These are phyloP conservation scores for Sergeia podlipaevii DNA, from an alignment of 208 protist genomes.

Conservation along the genomic window DNA sequence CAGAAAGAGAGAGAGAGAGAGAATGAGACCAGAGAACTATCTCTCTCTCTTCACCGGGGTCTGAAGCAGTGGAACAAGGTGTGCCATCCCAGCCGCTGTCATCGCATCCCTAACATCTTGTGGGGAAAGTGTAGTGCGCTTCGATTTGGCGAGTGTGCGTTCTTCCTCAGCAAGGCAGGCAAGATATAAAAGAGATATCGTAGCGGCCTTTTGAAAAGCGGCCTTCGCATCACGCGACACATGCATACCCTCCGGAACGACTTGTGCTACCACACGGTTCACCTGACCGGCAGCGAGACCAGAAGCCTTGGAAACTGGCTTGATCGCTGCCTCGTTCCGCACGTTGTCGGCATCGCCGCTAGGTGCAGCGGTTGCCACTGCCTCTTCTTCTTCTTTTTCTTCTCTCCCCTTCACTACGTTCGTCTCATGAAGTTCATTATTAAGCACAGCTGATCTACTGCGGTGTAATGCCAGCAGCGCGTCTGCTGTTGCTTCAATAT, in stretches of 20 bases:
- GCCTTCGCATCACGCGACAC: conserved; percentile 60
- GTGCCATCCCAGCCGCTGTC: conserved; percentile 63
- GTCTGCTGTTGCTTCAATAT: too few relatives aligned
- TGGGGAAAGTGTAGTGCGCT: conserved; percentile 54
- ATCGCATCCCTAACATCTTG: conserved; percentile 65
- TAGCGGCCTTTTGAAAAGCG: conserved; percentile 76
- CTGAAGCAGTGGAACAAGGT: conserved; percentile 54
- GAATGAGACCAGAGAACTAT: too few relatives aligned
- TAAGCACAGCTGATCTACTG: too few relatives aligned
- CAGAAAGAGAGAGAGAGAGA: too few relatives aligned
- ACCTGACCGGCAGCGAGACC: conserved; percentile 77
- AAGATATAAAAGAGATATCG: conserved; percentile 64
- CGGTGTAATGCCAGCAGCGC: too few relatives aligned
- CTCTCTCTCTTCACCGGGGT: conserved; percentile 41
- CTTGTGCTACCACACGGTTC: conserved; percentile 45
- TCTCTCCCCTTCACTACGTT: not conserved
- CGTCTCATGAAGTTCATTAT: too few relatives aligned
- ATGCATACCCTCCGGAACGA: conserved; percentile 59
- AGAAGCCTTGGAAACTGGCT: too few relatives aligned
- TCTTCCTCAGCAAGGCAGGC: conserved; percentile 69
- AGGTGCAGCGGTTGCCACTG: not conserved
- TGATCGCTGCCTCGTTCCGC: too few relatives aligned
- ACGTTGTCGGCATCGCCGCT: conserved; percentile 2
- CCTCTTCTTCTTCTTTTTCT: not conserved
- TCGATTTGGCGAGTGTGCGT: conserved; percentile 21